Base-by-base conservation (phyloP, 2,329 filamentous ascomycete genomes). In the Diplocarpon rosae region DNA sequence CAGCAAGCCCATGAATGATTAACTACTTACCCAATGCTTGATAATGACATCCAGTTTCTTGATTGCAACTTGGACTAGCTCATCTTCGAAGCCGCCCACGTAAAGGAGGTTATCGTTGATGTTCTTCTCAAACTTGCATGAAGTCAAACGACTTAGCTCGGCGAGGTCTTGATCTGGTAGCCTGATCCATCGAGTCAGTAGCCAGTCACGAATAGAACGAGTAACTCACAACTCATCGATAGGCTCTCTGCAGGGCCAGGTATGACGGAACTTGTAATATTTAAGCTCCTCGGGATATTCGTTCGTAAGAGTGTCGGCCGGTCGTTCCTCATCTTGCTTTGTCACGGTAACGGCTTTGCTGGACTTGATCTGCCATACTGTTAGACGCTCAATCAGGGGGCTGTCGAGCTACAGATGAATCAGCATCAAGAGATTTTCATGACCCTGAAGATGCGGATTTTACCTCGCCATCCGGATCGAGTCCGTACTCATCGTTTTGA, bases 31-130 rank as follows among this genome's bases (percentile, higher is more conserved):
- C 33, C 40, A 48, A 11, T 55, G 51, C 34, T 58, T 57, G 11
- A 15, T 30, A 14, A 60, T 49, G 29, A 49, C 55, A 8, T 58
- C 49, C 1, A 61, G 44, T 39, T 58, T 61, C 3, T 36, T n/a
- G 2, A 55, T 35, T 8, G 52, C 54, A 27, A 36, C 9, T 31
- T 52, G 41, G 16, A 51, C 15, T 11, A 37, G 36, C 27, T 51
- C 44, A 31, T 50, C 40, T 1, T 41, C 24, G 28, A 37, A 24
- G 12, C 44, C 46, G 2, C 52, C 53, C 17, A 60, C 45, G 31
- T 50, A 57, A 13, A 59, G 40, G 3, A 42, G 47, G 1, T 40
- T 36, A 3, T 39, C 35, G 31, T 55, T 49, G 1, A 50, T 28
- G 27, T 49, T 36, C 36, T 50, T 53, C 5, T 43, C 29, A 12